phyloP scores from a whole-genome alignment of 306 rosid species.

The Cucurbita argyrosperma region DNA sequence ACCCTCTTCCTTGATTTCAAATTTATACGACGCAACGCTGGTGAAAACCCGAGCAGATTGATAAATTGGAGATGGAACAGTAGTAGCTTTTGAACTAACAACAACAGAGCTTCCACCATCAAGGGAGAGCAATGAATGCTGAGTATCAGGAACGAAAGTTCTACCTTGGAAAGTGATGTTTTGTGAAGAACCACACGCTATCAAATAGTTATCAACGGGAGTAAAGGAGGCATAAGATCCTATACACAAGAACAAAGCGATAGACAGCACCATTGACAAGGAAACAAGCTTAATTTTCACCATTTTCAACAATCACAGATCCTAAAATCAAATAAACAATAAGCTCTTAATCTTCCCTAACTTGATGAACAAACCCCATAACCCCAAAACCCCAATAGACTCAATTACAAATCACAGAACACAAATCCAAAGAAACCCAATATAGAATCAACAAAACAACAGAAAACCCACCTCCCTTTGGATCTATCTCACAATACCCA shows the following conservation, averaged over 20 bases:
- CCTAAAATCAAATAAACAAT: neutral
- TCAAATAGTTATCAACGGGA: constrained; percentile 61
- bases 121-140: constrained; percentile 20
- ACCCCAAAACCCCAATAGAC: neutral
- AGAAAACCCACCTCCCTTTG: constrained; percentile 16
- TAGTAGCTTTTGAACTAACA: constrained; percentile 33
- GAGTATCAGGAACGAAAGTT: constrained; percentile 67
- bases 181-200: constrained; percentile 69
- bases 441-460: neutral
- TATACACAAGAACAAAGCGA: constrained; percentile 19
- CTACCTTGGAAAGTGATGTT: constrained; percentile 51
- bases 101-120: constrained; percentile 40
- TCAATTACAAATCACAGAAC: neutral
- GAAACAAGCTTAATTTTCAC: constrained; percentile 36
- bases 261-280: constrained; percentile 24
- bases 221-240: constrained; percentile 37
- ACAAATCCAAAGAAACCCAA: constrained; percentile 5
- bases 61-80: constrained; percentile 49
- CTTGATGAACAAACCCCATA: neutral
- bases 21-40: constrained; percentile 44
- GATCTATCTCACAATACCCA: constrained; percentile 13
- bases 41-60: constrained; percentile 66
- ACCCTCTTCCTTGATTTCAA: constrained; percentile 35
- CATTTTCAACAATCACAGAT: constrained; percentile 11
- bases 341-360: neutral